These are phyloP conservation scores for Phytophthora pinifolia DNA, from an alignment of 352 stramenopile species.

Conservation along the genomic window DNA sequence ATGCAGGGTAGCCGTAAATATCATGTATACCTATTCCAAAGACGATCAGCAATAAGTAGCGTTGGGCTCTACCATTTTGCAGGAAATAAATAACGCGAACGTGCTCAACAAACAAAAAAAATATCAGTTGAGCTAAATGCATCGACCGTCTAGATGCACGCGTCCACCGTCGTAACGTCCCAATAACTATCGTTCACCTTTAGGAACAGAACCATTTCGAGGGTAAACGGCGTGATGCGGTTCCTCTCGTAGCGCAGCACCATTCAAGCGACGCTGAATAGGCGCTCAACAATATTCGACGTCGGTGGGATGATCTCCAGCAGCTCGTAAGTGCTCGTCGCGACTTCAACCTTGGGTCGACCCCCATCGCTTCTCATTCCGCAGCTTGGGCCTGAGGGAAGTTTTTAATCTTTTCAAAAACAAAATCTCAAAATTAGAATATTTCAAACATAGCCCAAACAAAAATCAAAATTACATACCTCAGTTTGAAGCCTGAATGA, in stretches of 20 bases:
- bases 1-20: slow-evolving; percentile 9
- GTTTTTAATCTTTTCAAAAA: slow-evolving; percentile 1
- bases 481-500: slow-evolving; percentile 8
- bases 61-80: neutral
- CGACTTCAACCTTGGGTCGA: slow-evolving; percentile 1
- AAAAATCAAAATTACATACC: slow-evolving; percentile 2
- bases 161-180: slow-evolving; percentile 9
- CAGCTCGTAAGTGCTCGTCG: neutral
- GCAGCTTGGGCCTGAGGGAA: neutral
- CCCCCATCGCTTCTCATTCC: slow-evolving; percentile 4
- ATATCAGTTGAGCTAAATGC: neutral
- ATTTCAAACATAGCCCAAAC: no score
- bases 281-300: slow-evolving; percentile 5
- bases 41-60: neutral
- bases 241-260: slow-evolving; percentile 2
- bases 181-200: slow-evolving; percentile 7
- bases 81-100: neutral
- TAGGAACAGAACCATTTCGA: slow-evolving; percentile 8
- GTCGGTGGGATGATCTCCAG: neutral
- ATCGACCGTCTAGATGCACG: slow-evolving; percentile 6
- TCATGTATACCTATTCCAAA: slow-evolving; percentile 3
- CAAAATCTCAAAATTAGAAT: neutral
- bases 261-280: slow-evolving; percentile 3
- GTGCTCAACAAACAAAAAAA: neutral
- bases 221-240: neutral